Conservation (phyloP, 2,329 filamentous ascomycete genomes). For the Teratosphaeria destructans region DNA sequence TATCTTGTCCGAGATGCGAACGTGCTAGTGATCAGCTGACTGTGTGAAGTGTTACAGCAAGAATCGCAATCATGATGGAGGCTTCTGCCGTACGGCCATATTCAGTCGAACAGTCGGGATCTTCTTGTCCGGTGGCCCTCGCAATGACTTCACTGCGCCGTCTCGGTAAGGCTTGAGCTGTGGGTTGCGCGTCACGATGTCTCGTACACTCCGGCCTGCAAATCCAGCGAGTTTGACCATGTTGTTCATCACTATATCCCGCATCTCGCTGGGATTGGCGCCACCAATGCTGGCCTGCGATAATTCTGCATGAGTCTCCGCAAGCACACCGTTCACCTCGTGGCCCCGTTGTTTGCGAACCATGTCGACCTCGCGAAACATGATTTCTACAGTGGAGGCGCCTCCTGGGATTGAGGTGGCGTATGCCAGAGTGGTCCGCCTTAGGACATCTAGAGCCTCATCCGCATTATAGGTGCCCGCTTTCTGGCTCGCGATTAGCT, state of each 20-base stretch:
- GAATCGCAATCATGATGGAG: background rate
- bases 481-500: constrained; percentile 17
- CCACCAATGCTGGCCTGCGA: constrained; percentile 11
- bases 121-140: constrained; percentile 9
- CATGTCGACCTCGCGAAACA: constrained; percentile 18
- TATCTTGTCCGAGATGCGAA: background rate
- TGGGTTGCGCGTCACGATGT: constrained; percentile 20
- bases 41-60: background rate
- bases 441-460: constrained; percentile 21
- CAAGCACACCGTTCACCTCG: constrained; percentile 17
- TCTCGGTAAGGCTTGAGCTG: constrained; percentile 12
- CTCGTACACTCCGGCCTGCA: constrained; percentile 13
- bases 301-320: constrained; percentile 13
- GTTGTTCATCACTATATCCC: constrained; percentile 12
- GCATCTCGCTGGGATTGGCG: constrained; percentile 11
- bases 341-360: constrained; percentile 15
- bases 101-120: constrained; percentile 19
- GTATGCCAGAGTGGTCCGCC: constrained; percentile 20
- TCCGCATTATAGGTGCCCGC: constrained; percentile 20
- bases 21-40: background rate
- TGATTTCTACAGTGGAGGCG: constrained; percentile 14
- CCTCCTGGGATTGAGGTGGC: constrained; percentile 18
- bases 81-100: constrained; percentile 15
- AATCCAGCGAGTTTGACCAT: constrained; percentile 15
- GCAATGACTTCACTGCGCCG: constrained; percentile 10